These are phyloP conservation scores for Isatis tinctoria DNA, from an alignment of 345 rosid genomes.

Conservation along the genomic window DNA sequence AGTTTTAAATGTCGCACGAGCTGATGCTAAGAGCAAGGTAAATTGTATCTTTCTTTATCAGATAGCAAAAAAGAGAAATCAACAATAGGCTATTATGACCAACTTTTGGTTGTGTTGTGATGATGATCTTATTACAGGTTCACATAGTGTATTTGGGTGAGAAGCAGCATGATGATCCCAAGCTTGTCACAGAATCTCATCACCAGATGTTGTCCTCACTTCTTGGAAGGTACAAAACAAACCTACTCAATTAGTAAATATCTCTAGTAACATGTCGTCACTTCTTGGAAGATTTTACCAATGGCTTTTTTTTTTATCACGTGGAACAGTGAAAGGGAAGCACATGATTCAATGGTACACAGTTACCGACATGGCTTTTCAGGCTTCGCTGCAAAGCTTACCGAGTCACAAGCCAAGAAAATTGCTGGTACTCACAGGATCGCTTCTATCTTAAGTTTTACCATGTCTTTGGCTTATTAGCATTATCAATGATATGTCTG, in stretches of 20 bases:
- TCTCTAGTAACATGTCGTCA: background rate
- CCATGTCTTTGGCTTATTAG: background rate
- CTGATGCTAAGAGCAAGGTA: conserved; percentile 24
- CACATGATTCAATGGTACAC: conserved; percentile 41
- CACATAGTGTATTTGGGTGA: conserved; percentile 39
- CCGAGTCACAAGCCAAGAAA: conserved; percentile 36
- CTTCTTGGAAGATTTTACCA: background rate
- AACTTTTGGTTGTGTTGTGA: background rate
- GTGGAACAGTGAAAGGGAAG: conserved; percentile 35
- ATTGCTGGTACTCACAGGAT: conserved; percentile 31
- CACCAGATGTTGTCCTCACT: conserved; percentile 25
- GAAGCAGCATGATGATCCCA: conserved; percentile 31
- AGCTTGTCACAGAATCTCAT: conserved; percentile 20
- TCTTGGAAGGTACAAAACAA: conserved; percentile 25
- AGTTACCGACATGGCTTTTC: conserved; percentile 43
- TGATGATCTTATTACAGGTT: conserved; percentile 12
- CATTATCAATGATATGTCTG: no score
- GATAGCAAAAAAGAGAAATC: background rate
- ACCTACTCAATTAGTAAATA: background rate
- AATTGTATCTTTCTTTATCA: background rate
- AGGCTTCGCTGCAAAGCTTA: conserved; percentile 52
- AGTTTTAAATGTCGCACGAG: background rate
- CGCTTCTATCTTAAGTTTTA: background rate
- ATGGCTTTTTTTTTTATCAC: background rate
- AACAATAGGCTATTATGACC: background rate